A percentile compares a stretch with the other conserved stretches of the same genome.
These are phyloP conservation scores for Tagetes erecta DNA, from an alignment of 129 eudicot species.

Conservation along the genomic window DNA sequence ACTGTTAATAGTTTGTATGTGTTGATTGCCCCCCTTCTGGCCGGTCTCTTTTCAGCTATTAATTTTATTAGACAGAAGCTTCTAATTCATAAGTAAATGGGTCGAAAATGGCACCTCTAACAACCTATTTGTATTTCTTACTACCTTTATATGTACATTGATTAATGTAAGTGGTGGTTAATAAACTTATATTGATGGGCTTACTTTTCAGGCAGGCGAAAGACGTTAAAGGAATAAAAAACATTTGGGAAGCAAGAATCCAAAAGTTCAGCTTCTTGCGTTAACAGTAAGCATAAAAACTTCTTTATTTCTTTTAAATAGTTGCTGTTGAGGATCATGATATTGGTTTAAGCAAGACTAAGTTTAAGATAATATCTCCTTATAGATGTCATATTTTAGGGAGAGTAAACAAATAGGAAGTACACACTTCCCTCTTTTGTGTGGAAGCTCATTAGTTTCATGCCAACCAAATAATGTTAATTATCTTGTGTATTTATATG, in stretches of 20 bases:
- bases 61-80: not conserved
- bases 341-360: constrained; percentile 5
- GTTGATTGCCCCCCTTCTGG: not conserved
- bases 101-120: not conserved
- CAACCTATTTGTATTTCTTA: no score
- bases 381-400: not conserved
- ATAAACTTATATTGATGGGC: constrained; percentile 3
- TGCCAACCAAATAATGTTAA: not conserved
- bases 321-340: constrained; percentile 10
- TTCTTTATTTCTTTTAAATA: not conserved
- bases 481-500: not conserved
- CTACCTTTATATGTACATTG: not conserved
- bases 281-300: constrained; percentile 57
- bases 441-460: not conserved
- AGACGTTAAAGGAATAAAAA: constrained; percentile 81
- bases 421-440: not conserved
- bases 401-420: not conserved
- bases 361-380: not conserved
- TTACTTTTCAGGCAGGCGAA: constrained; percentile 71
- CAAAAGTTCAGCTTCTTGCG: constrained; percentile 92
- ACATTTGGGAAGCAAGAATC: constrained; percentile 81
- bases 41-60: not conserved
- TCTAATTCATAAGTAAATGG: constrained; percentile 1
- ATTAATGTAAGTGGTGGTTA: constrained; percentile 19
- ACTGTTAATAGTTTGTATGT: not conserved